These are phyloP conservation scores for Neckera pumila DNA, from an alignment of 225 moss, liverwort and hornwort species.

Conservation along the genomic window DNA sequence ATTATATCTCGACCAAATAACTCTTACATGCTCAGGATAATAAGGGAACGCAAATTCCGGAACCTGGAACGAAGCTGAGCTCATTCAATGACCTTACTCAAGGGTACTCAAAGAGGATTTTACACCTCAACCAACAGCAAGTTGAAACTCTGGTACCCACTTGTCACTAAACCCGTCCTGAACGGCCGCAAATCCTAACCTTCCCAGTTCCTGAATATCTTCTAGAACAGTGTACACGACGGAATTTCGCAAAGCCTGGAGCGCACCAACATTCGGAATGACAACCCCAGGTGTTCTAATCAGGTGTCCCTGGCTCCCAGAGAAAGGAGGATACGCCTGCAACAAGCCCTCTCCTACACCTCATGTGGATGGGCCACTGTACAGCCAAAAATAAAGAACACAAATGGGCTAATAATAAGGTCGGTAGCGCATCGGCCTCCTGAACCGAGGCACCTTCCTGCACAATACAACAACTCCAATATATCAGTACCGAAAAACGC, in stretches of 20 bases:
- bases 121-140: neutral
- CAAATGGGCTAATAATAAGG: constrained; percentile 70
- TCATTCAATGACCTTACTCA: neutral
- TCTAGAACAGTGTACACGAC: constrained; percentile 5
- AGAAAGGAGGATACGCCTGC: neutral
- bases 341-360: neutral
- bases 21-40: neutral
- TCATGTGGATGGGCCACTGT: constrained; percentile 9
- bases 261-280: neutral
- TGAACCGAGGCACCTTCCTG: constrained; percentile 91
- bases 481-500: neutral
- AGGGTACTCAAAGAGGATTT: neutral
- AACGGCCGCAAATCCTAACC: neutral
- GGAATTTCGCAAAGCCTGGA: neutral
- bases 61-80: neutral
- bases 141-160: neutral
- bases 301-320: neutral
- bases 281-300: neutral
- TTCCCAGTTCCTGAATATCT: neutral
- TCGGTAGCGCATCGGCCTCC: constrained; percentile 88
- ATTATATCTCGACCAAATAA: neutral
- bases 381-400: constrained; percentile 20
- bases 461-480: neutral
- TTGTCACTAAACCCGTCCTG: neutral
- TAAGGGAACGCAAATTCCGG: neutral